These are phyloP conservation scores for Neobulgaria alba DNA, from an alignment of 2,329 filamentous ascomycete species.

Conservation along the genomic window DNA sequence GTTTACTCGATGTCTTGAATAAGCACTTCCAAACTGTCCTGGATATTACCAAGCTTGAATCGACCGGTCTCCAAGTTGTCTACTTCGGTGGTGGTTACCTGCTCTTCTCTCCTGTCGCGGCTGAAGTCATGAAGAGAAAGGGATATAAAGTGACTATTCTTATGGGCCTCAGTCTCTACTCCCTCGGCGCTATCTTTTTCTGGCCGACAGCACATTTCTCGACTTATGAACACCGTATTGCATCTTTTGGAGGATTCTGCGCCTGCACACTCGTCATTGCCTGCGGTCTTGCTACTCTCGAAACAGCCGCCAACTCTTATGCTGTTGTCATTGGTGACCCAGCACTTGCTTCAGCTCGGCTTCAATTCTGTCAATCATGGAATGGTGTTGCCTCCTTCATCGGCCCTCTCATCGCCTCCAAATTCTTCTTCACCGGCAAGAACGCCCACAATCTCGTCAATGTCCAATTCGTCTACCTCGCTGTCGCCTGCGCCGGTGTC, in stretches of 20 bases:
- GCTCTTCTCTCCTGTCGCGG: constrained; percentile 57
- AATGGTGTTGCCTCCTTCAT: constrained; percentile 68
- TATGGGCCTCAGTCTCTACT: constrained; percentile 64
- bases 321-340: constrained; percentile 62
- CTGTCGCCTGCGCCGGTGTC: constrained; percentile 65
- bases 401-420: constrained; percentile 64
- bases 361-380: constrained; percentile 66
- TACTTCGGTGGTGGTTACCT: constrained; percentile 68
- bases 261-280: constrained; percentile 66
- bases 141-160: constrained; percentile 77
- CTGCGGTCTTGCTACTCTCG: constrained; percentile 66
- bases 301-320: constrained; percentile 73
- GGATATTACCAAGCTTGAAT: constrained; percentile 52
- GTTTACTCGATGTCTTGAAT: constrained; percentile 76
- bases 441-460: constrained; percentile 61
- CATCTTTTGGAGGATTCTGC: constrained; percentile 72
- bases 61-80: constrained; percentile 58
- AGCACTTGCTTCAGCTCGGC: constrained; percentile 62
- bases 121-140: constrained; percentile 61
- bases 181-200: constrained; percentile 68
- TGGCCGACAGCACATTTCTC: constrained; percentile 71
- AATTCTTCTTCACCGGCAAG: constrained; percentile 56
- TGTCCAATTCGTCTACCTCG: constrained; percentile 80
- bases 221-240: constrained; percentile 39
- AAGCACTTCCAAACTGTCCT: constrained; percentile 55